These are phyloP conservation scores for Helichrysum umbraculigerum DNA, from an alignment of 129 eudicot species.

Conservation along the genomic window DNA sequence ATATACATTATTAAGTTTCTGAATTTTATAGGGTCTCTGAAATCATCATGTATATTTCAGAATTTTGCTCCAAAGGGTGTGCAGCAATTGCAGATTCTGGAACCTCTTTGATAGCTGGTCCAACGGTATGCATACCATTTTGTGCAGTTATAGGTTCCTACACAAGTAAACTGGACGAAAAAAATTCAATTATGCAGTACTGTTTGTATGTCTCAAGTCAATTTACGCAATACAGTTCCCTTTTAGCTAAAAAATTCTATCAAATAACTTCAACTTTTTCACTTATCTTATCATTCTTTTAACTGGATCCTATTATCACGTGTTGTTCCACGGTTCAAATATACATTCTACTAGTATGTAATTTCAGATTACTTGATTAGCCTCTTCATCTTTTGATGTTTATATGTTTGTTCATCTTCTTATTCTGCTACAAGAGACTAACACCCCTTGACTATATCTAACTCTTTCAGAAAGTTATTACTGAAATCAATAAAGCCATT, in stretches of 20 bases:
- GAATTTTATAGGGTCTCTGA: conserved; percentile 18
- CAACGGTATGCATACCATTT: conserved; percentile 64
- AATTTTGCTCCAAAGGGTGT: conserved; percentile 72
- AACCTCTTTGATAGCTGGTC: conserved; percentile 94
- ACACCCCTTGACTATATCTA: conserved; percentile 10
- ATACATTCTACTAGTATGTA: not conserved
- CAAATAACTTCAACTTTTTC: too few relatives aligned
- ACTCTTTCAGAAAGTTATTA: conserved; percentile 52
- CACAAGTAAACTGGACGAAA: not conserved
- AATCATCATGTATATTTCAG: conserved; percentile 40
- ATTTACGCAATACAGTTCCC: too few relatives aligned
- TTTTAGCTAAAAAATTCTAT: too few relatives aligned
- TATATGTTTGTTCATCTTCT: not conserved
- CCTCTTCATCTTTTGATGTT: not conserved
- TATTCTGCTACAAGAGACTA: conserved; percentile 7
- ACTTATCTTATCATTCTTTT: too few relatives aligned
- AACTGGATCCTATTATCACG: not conserved
- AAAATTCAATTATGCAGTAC: not conserved
- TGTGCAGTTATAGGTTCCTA: not conserved
- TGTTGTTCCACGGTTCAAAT: not conserved
- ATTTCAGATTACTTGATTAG: not conserved
- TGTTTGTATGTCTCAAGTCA: not conserved
- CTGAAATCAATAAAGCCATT: conserved; percentile 86
- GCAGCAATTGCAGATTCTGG: conserved; percentile 99
- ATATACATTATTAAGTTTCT: not conserved